Evolutionary conservation across 2,329 filamentous ascomycete species (phyloP), one percentile per base, ranked within the genome.

Genomic region (Acarospora socialis): DNA sequence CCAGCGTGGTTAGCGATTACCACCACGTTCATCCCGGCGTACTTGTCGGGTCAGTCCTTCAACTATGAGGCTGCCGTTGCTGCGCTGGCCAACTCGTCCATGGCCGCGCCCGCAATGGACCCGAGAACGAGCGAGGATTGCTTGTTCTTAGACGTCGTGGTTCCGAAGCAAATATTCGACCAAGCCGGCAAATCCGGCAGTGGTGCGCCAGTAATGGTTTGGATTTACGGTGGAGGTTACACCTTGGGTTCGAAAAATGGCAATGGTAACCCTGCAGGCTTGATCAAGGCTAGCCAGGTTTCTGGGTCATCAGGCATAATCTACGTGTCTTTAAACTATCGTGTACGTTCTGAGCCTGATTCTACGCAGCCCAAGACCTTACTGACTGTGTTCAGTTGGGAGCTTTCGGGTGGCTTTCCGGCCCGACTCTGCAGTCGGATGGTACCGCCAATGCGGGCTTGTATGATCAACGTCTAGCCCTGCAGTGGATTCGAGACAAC

Each of bases 401-500:
- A 2, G 60, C 58, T 3, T 60, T 66, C 43, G 64, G 64, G 4
- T 68, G 53, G 51, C 47, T 63, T 32, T 55, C 54, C 7, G 66
- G 58, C 24, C 54, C 57, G 13, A 61, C 49, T 15, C 52, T 64
- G 26, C 53, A 59, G 19, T 41, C 47, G 12, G 50, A 59, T 36
- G 64, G 61, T 3, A 54, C 53, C 3, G 51, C 61, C 2, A 71
- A 71, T 41, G 59, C 56, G 6, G 67, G 57, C 2, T 49, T 70
- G 0, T 53, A 61, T 32, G 68, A 73, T 36, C 69, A 73, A 44
- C 56, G 65, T 8, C 52, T 70, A 12, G 67, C 66, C 15, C 50
- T 76, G 5, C 54, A 71, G 41, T 76, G 70, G 70, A 57, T 73
- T 3, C 59, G 66, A 33, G 46, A 61, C 23, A 53, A 70, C 37